Evolutionary conservation across 1,284 basidiomycete species (phyloP), one percentile per base, ranked within the genome.

Genomic region (Ganoderma lucidum): DNA sequence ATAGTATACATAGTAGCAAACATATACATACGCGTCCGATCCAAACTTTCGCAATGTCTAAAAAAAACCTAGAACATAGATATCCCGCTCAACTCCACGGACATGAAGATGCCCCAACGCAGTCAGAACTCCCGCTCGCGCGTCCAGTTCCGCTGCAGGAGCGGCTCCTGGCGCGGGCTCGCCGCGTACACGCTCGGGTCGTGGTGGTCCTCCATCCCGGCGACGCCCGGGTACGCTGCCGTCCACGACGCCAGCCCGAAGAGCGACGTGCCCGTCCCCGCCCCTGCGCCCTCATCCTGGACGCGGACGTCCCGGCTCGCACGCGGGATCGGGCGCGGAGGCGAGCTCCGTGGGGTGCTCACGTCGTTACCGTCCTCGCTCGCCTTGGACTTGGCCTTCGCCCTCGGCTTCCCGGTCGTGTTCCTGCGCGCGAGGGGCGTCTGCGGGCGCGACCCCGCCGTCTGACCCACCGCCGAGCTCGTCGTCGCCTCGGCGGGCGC

Each of bases 221-320:
- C 72, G 30, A 70, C 68, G 17, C 76, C 71, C 19, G 75, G 72
- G n/a, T 76, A 76, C 76, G 77, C 78, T 28, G 76, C 75, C 3
- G 79, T 71, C 65, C 79, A 69, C 63, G 74, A 75, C 39, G 75
- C 64, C 19, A 73, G 67, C 10, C 75, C 76, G 62, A 79, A 74
- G 28, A 79, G 67, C 35, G 71, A 53, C 58, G 70, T 59, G 35
- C 61, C 65, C 65, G 45, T 17, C 8, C 23, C 23, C 14, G 51
- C 9, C 39, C 39, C 35, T 39, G 35, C 35, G 35, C 9, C 35
- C 0, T 23, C 35, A 10, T 37, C 51, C 64, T 64, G 2, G 37
- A 28, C 6, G 48, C 28, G 2, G 37, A 28, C 6, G 48, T 51
- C 10, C 48, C 53, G 32, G 53, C 35, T 45, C 42, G 63, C 63